Base-by-base conservation (phyloP, 176 grass and related monocot species). In the Pontederia paniculata region DNA sequence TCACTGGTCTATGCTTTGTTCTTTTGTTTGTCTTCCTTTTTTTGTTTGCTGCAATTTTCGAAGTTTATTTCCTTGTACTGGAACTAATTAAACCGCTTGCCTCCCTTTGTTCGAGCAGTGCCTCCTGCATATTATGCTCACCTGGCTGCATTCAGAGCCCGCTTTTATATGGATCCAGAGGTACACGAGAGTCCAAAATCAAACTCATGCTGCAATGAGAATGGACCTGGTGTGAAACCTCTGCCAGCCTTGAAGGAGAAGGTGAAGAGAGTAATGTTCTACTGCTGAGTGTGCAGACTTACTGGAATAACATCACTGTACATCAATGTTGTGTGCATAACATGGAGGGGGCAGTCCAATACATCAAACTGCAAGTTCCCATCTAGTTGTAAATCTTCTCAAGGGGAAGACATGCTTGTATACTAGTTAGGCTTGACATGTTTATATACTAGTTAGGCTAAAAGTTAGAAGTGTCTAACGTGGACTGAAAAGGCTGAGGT, bases 241-340 rank as follows among this genome's bases (percentile, higher is more conserved):
- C 54, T 99, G 46, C 94, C 94, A 1, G 94, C 87, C 0, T 55
- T 99, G 51, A 99, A 99, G 74, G 94, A 99, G 72, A 99, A 82
- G 81, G 94, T 99, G 68, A 99, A 99, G 83, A 93, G 80, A 67
- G 87, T 99, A 67, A 99, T 99, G 94, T 99, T 99, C 80, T 99
- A 99, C 74, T 99, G 94, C 50, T 99, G 53, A 82, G 60, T 52
- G 48, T 63, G 60, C 20, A 19, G 28, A 23, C 10, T 13, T 15
- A 23, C 11, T 12, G 12, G 14, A 37, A 10, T 15, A 63, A 47
- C 14, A 47, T 44, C 44, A 23, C 21, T 67, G 64, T 67, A 75
- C 68, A 57, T 83, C 61, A 84, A 66, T 70, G 50, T 45, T 81
- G 78, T 71, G 61, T 51, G 73, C 80, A 76, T 81, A 70, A 44